Evolutionary conservation across 371 early-diverging fungal genomes (phyloP).

Genomic region (Haplosporangium sp.): DNA sequence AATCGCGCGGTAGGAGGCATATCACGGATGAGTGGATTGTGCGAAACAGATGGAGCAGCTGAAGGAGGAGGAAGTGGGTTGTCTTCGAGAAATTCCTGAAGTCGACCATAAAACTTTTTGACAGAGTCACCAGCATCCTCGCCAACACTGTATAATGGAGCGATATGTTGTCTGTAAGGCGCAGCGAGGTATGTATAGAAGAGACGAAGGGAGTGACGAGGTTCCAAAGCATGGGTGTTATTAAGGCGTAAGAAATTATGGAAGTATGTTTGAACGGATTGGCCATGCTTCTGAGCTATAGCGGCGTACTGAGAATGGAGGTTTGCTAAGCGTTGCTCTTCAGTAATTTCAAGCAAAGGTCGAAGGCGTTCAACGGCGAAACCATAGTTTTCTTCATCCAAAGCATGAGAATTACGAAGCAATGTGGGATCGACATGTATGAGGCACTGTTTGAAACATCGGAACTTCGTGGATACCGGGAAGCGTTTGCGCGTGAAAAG

Average conservation of each 20-base stretch:
- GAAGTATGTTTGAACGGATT: constrained; percentile 1
- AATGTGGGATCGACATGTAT: background rate
- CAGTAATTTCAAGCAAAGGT: background rate
- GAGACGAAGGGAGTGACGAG: background rate
- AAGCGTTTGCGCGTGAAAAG: background rate
- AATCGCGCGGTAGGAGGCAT: no score
- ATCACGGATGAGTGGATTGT: no score
- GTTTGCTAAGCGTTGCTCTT: background rate
- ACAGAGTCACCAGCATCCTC: background rate
- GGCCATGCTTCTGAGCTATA: constrained; percentile 6
- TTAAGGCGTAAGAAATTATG: background rate
- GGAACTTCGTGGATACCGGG: constrained; percentile 8
- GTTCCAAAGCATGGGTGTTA: background rate
- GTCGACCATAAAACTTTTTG: background rate
- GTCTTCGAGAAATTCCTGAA: background rate
- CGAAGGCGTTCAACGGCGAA: constrained; percentile 3
- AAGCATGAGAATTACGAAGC: background rate
- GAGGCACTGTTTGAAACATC: constrained; percentile 17
- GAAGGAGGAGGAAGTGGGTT: background rate
- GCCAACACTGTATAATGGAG: background rate
- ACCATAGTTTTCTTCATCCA: constrained; percentile 9
- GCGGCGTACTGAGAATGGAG: constrained; percentile 7
- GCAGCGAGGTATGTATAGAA: constrained; percentile 6
- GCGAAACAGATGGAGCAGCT: background rate
- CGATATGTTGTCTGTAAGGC: background rate